These are phyloP conservation scores for Torulaspora franciscae DNA, from an alignment of 805 yeast species.

Conservation along the genomic window DNA sequence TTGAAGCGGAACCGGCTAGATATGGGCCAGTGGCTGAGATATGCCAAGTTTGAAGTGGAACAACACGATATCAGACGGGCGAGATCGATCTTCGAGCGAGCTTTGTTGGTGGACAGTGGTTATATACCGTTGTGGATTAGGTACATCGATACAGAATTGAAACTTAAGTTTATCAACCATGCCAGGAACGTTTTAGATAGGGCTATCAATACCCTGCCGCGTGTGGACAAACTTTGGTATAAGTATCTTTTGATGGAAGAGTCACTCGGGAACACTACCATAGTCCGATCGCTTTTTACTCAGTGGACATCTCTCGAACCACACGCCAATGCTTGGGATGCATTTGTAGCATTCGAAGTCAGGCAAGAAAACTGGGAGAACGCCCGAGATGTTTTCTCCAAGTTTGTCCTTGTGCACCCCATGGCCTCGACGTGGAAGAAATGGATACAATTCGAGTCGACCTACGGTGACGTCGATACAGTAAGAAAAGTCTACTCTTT, in stretches of 20 bases:
- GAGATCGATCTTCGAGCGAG: conserved; percentile 83
- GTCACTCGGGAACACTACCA: conserved; percentile 55
- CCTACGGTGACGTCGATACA: conserved; percentile 42
- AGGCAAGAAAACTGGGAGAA: conserved; percentile 56
- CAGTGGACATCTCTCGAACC: conserved; percentile 85
- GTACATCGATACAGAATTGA: conserved; percentile 74
- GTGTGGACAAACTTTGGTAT: conserved; percentile 83
- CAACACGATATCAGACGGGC: conserved; percentile 77
- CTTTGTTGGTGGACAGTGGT: conserved; percentile 67
- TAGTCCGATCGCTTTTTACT: conserved; percentile 62
- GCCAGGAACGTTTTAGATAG: conserved; percentile 82
- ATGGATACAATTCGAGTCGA: conserved; percentile 71
- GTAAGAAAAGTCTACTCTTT: conserved; percentile 62
- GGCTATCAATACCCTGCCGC: conserved; percentile 67
- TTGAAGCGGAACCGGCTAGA: conserved; percentile 77
- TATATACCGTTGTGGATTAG: conserved; percentile 82
- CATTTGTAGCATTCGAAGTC: conserved; percentile 67
- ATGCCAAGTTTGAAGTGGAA: conserved; percentile 81
- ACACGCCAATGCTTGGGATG: conserved; percentile 59
- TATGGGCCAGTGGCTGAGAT: conserved; percentile 84
- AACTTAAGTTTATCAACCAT: conserved; percentile 70
- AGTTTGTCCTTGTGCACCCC: conserved; percentile 53
- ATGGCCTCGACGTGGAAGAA: conserved; percentile 57
- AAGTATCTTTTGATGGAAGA: conserved; percentile 80
- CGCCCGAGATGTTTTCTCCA: conserved; percentile 53